phyloP scores from a whole-genome alignment of 345 rosid genomes.

The Rubroshorea leprosula region DNA sequence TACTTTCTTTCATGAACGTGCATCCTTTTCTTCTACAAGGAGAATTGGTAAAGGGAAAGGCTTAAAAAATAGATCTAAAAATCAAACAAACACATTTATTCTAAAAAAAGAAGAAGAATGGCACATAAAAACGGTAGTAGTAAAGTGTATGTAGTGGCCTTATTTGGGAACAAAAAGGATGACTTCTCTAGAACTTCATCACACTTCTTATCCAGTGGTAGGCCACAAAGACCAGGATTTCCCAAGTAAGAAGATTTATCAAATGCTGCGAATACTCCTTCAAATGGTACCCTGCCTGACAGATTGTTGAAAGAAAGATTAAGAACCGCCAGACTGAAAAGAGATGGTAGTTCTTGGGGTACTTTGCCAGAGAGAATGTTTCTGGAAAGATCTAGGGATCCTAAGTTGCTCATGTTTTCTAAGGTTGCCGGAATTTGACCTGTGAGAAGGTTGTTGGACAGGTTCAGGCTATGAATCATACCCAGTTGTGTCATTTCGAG shows the following conservation, averaged over 20 bases:
- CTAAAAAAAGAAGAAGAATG: background rate
- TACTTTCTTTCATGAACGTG: too few species aligned
- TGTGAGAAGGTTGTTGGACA: slow-evolving; percentile 15
- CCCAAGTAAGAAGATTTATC: background rate
- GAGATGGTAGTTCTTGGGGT: background rate
- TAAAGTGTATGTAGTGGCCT: background rate
- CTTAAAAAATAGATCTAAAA: too few species aligned
- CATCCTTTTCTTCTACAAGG: too few species aligned
- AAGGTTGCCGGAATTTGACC: slow-evolving; percentile 9
- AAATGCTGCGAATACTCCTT: background rate
- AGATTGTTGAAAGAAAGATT: slow-evolving; percentile 17
- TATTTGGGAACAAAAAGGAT: background rate
- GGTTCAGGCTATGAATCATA: accelerated
- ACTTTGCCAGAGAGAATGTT: slow-evolving; percentile 8
- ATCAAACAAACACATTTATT: too few species aligned
- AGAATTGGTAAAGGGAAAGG: too few species aligned
- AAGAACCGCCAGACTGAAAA: accelerated
- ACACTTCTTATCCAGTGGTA: background rate
- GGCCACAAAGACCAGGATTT: slow-evolving; percentile 1
- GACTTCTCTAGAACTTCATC: background rate
- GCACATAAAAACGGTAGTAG: background rate
- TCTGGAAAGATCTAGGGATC: slow-evolving; percentile 4
- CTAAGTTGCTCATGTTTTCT: accelerated
- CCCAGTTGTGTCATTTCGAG: background rate
- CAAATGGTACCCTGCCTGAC: slow-evolving; percentile 9